These are phyloP conservation scores for Skeletonema grethae DNA, from an alignment of 108 stramenopile genomes.

Conservation along the genomic window DNA sequence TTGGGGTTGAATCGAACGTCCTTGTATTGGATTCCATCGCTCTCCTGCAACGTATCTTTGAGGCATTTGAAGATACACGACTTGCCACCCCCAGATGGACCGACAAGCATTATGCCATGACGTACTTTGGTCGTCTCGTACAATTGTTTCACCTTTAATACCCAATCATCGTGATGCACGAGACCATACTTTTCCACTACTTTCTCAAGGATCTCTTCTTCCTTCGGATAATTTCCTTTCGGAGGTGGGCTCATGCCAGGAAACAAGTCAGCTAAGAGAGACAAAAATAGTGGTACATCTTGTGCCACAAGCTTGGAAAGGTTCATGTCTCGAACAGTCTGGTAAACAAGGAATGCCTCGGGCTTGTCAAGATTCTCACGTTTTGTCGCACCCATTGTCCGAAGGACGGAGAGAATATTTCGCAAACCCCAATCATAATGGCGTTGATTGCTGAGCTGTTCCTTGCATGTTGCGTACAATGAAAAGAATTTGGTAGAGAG, in stretches of 20 bases:
- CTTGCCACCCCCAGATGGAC: slow-evolving; percentile 90
- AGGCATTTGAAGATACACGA: slow-evolving; percentile 84
- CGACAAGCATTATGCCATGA: slow-evolving; percentile 93
- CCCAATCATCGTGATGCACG: slow-evolving; percentile 73
- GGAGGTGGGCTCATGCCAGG: slow-evolving; percentile 75
- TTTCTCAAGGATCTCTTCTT: slow-evolving; percentile 66
- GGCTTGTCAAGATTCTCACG: slow-evolving; percentile 75
- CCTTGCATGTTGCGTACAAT: slow-evolving; percentile 87
- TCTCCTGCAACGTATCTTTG: slow-evolving; percentile 73
- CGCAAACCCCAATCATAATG: slow-evolving; percentile 94
- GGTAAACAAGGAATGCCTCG: slow-evolving; percentile 85
- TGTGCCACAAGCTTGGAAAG: slow-evolving; percentile 91
- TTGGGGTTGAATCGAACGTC: slow-evolving; percentile 89
- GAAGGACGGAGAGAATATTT: slow-evolving; percentile 89
- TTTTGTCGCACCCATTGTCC: slow-evolving; percentile 89
- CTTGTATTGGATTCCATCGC: slow-evolving; percentile 73
- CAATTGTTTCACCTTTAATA: slow-evolving; percentile 88
- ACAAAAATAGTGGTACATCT: slow-evolving; percentile 91
- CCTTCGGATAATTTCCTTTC: slow-evolving; percentile 80
- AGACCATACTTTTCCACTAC: slow-evolving; percentile 65
- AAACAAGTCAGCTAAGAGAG: slow-evolving; percentile 87
- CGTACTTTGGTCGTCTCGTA: slow-evolving; percentile 80
- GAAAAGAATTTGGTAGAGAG: slow-evolving; percentile 88
- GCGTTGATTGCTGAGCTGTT: slow-evolving; percentile 88
- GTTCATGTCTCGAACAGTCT: slow-evolving; percentile 93